Evolutionary conservation across 371 early-diverging fungal species (phyloP), one percentile per base, ranked within the genome.

Genomic region (Mortierella sp.): DNA sequence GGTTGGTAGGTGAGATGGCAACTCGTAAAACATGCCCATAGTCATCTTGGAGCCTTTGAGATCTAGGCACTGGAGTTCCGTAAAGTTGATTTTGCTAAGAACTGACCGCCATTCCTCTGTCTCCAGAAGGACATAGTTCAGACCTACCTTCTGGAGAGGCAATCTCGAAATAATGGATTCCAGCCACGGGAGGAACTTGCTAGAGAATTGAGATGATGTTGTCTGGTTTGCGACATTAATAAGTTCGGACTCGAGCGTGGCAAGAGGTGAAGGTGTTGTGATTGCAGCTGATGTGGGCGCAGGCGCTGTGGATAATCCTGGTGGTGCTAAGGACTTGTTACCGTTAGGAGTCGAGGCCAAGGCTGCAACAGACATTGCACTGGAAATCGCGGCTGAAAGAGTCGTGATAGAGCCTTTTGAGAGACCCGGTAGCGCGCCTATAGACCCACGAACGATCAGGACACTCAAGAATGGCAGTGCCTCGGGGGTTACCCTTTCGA

Each of bases 151-250:
- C 19, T 61, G 62, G 18, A 61, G 62, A 9, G 38, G 62, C 24
- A 61, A 26, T 26, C 53, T 34, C 0, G 62, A 61, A 12, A 54
- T 46, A 23, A 61, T 43, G 1, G 38, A 28, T n/a, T 49, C 21
- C 16, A 61, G 54, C 62, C 62, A 61, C 14, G 62, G 62, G 34
- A 61, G 34, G 47, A 61, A 61, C 39, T 31, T 46, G n/a, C 38
- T 43, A 6, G 54, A 46, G 14, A 46, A n/a, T 16, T 61, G 62
- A 14, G 51, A 43, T 10, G 46, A 61, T n/a, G 24, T 41, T 38
- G 55, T 39, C 28, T 27, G 21, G n/a, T 55, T 43, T 8, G 26
- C 34, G 4, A 10, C 34, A 10, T 34, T 34, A 34, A 34, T 34
- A 10, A 34, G 34, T 34, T 34, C 34, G 34, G 34, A 34, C 34